Conservation (phyloP, 2,329 filamentous ascomycete genomes). For the Fusarium poae region DNA sequence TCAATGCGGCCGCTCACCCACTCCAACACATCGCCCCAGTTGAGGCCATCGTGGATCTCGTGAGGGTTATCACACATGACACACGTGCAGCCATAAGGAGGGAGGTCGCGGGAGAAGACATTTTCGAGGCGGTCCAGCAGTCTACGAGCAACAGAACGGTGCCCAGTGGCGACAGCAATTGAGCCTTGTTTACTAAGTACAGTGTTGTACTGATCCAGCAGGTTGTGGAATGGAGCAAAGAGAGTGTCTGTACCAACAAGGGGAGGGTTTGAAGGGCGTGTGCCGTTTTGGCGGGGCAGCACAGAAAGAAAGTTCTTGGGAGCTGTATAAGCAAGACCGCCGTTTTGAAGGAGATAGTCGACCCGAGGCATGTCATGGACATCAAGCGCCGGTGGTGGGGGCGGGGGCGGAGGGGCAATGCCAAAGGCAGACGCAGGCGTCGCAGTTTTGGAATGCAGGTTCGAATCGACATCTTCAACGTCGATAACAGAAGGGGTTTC, state of each 20-base stretch:
- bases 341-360: slow-evolving; percentile 92
- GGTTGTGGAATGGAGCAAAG: slow-evolving; percentile 84
- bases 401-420: slow-evolving; percentile 63
- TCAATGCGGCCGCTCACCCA: slow-evolving; percentile 90
- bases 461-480: slow-evolving; percentile 53
- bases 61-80: slow-evolving; percentile 79
- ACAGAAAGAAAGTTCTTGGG: slow-evolving; percentile 80
- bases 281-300: slow-evolving; percentile 68
- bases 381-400: slow-evolving; percentile 81
- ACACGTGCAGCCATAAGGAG: slow-evolving; percentile 85
- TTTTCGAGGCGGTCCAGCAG: slow-evolving; percentile 91
- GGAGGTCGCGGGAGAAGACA: slow-evolving; percentile 93
- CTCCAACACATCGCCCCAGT: slow-evolving; percentile 96
- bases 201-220: slow-evolving; percentile 86
- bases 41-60: slow-evolving; percentile 78
- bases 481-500: slow-evolving; percentile 53
- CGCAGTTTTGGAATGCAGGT: slow-evolving; percentile 55
- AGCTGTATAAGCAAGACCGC: slow-evolving; percentile 79
- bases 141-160: slow-evolving; percentile 91
- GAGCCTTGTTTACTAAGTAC: slow-evolving; percentile 89
- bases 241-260: slow-evolving; percentile 77
- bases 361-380: slow-evolving; percentile 82
- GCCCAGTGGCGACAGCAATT: slow-evolving; percentile 93
- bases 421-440: slow-evolving; percentile 54
- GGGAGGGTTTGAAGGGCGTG: slow-evolving; percentile 72